Percentiles rank a stretch among this genome's conserved stretches.
Conservation (phyloP, 1,284 basidiomycete species). For the Leucoagaricus sp. region DNA sequence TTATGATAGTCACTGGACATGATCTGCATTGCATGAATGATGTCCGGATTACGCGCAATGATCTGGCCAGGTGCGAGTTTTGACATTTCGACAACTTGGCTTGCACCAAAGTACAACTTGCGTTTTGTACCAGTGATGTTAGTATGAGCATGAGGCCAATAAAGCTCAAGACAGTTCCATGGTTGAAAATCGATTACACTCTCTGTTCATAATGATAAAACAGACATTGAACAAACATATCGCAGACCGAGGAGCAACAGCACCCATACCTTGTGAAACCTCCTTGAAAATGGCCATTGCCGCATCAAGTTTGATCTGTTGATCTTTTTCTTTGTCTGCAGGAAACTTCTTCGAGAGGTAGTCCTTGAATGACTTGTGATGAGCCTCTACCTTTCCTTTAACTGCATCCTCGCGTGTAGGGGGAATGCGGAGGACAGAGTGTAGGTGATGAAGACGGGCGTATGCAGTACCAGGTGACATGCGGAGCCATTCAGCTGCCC, state of each 20-base stretch:
- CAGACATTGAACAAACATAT: neutral
- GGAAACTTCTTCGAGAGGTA: constrained; percentile 1
- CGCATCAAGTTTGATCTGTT: neutral
- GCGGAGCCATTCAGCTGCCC: neutral
- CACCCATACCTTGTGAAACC: neutral
- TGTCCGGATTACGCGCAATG: neutral
- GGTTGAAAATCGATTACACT: neutral
- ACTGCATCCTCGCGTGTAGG: neutral
- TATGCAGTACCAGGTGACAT: neutral
- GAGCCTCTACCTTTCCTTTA: neutral
- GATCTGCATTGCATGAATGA: neutral
- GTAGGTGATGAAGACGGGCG: neutral
- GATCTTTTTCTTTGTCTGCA: neutral
- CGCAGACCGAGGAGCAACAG: too few species aligned
- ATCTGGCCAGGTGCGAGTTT: neutral
- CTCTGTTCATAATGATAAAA: neutral
- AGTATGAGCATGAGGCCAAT: neutral
- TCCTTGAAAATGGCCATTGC: neutral
- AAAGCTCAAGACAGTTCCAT: neutral
- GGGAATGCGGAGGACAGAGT: neutral
- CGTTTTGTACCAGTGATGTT: neutral
- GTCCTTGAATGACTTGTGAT: neutral
- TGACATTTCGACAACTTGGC: neutral
- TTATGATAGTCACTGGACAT: neutral
- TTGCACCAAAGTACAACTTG: neutral